Percentiles rank a stretch among this genome's conserved stretches.
phyloP scores from a whole-genome alignment of 768 basidiomycete species.

The Hypsizygus marmoreus region DNA sequence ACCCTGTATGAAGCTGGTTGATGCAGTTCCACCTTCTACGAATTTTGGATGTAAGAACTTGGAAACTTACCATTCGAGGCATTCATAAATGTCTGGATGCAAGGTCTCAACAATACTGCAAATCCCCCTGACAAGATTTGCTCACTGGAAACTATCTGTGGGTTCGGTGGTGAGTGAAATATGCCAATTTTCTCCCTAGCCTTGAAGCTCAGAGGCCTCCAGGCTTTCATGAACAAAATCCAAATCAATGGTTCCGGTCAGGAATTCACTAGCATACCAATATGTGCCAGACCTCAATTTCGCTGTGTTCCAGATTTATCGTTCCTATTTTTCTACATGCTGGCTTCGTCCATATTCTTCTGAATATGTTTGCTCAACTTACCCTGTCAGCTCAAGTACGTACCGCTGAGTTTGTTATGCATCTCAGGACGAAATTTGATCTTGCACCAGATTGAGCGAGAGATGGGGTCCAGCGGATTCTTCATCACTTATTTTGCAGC shows the following conservation, averaged over 20 bases:
- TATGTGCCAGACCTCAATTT: neutral
- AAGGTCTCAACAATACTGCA: constrained; percentile 82
- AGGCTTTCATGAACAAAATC: constrained; percentile 44
- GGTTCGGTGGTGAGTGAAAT: constrained; percentile 72
- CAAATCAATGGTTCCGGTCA: constrained; percentile 53
- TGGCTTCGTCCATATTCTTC: constrained; percentile 86
- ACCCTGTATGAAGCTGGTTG: constrained; percentile 84
- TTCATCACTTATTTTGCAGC: constrained; percentile 84
- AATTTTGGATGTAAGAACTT: constrained; percentile 56
- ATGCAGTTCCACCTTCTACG: constrained; percentile 53
- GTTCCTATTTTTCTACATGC: constrained; percentile 92
- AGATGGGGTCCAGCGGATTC: constrained; percentile 90
- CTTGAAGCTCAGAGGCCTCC: constrained; percentile 34
- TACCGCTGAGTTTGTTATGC: neutral
- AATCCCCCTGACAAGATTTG: constrained; percentile 75
- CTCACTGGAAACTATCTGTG: constrained; percentile 81
- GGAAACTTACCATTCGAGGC: neutral
- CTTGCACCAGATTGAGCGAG: constrained; percentile 72
- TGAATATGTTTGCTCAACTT: constrained; percentile 91
- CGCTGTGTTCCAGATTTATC: constrained; percentile 61
- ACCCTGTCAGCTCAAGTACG: constrained; percentile 75
- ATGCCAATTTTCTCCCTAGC: constrained; percentile 11
- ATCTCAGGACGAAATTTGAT: neutral
- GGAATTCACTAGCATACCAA: constrained; percentile 7
- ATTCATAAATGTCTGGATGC: constrained; percentile 2